A percentile compares a stretch with the other conserved stretches of the same genome.
Evolutionary conservation across 2,329 filamentous ascomycete species (phyloP).

Genomic region (Xylogone sp.): DNA sequence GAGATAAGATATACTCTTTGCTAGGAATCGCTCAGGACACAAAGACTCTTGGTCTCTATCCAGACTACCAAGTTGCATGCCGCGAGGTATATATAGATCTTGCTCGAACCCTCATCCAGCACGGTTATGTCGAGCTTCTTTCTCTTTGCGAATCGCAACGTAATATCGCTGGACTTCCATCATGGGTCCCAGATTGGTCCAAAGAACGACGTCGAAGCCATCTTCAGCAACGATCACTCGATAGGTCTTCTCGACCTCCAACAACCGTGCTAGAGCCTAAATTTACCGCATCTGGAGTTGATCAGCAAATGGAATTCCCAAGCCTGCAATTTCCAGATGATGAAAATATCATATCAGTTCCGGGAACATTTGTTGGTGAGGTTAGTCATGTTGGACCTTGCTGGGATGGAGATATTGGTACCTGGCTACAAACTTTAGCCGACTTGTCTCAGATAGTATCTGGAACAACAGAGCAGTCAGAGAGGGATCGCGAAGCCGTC

Average conservation of each 20-base stretch:
- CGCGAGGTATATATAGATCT: constrained; percentile 9
- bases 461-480: background rate
- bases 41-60: constrained; percentile 1
- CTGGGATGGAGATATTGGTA: background rate
- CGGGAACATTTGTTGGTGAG: background rate
- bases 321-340: background rate
- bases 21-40: constrained; percentile 11
- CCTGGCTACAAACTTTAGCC: background rate
- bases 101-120: constrained; percentile 6
- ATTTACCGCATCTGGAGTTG: constrained; percentile 9
- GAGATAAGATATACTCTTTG: constrained; percentile 12
- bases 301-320: too few species aligned
- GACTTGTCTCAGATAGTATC: background rate
- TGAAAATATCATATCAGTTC: background rate
- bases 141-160: constrained; percentile 8
- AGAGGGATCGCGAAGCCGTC: background rate
- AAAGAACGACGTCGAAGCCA: constrained; percentile 5
- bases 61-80: constrained; percentile 11
- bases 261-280: constrained; percentile 5
- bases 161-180: constrained; percentile 10
- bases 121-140: constrained; percentile 9
- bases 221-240: constrained; percentile 9
- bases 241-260: background rate
- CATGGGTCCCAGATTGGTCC: constrained; percentile 15
- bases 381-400: background rate